Conservation (phyloP, 106 monocot genomes). For the Apostasia shenzhenica region DNA sequence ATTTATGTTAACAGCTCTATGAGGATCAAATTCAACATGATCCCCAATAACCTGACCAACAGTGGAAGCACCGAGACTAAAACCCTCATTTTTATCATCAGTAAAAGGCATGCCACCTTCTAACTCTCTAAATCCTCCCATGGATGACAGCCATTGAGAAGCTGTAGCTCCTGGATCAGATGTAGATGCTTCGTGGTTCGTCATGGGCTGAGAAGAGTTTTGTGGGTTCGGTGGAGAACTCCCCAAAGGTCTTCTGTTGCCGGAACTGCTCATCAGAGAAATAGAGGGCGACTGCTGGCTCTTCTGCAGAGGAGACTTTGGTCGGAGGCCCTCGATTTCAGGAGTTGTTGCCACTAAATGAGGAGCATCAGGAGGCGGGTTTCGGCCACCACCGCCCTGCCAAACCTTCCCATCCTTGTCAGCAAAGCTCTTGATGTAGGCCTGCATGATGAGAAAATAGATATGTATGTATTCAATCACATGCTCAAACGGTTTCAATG, state of each 20-base stretch:
- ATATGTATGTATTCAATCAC: neutral
- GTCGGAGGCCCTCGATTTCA: slow-evolving; percentile 82
- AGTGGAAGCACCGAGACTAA: slow-evolving; percentile 20
- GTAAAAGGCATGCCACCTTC: slow-evolving; percentile 13
- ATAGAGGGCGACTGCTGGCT: slow-evolving; percentile 56
- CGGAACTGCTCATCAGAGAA: slow-evolving; percentile 39
- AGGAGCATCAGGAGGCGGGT: slow-evolving; percentile 87
- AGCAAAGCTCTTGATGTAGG: slow-evolving; percentile 53
- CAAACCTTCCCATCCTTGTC: slow-evolving; percentile 97
- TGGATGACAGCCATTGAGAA: slow-evolving; percentile 28
- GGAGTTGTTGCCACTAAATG: slow-evolving; percentile 87
- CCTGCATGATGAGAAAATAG: slow-evolving; percentile 22
- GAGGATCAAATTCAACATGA: slow-evolving; percentile 43
- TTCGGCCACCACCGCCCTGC: slow-evolving; percentile 90
- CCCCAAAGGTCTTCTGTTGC: slow-evolving; percentile 39
- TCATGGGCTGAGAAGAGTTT: slow-evolving; percentile 8
- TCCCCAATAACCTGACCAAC: slow-evolving; percentile 25
- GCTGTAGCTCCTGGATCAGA: slow-evolving; percentile 20
- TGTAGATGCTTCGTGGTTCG: slow-evolving; percentile 23
- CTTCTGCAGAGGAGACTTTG: slow-evolving; percentile 79
- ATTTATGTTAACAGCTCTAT: slow-evolving; percentile 6
- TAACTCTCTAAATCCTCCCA: slow-evolving; percentile 19
- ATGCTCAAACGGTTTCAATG: no score
- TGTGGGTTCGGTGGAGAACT: slow-evolving; percentile 58
- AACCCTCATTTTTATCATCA: slow-evolving; percentile 42